Conservation (phyloP, 2,329 filamentous ascomycete species). For the Beauveria scarabaeidicola region DNA sequence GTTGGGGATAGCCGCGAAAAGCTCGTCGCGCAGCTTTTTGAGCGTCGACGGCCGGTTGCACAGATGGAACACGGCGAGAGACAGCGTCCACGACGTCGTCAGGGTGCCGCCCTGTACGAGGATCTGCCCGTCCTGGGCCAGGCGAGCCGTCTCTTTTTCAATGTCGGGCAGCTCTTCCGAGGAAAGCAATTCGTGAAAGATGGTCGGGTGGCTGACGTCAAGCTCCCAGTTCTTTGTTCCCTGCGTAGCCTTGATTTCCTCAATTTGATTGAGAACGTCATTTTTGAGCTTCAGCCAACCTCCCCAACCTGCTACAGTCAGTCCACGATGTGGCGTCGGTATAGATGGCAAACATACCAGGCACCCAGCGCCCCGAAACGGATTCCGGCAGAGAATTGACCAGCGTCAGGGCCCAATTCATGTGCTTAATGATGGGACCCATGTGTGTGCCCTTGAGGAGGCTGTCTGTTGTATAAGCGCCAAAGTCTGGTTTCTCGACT, state of each 20-base stretch:
- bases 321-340: constrained; percentile 13
- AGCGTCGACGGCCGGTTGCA: constrained; percentile 23
- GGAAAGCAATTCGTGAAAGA: constrained; percentile 27
- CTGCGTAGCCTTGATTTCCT: constrained; percentile 26
- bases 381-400: constrained; percentile 28
- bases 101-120: constrained; percentile 32
- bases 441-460: constrained; percentile 30
- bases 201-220: constrained; percentile 26
- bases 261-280: constrained; percentile 28
- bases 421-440: constrained; percentile 28
- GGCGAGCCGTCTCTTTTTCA: constrained; percentile 26
- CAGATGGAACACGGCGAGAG: constrained; percentile 28
- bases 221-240: constrained; percentile 25
- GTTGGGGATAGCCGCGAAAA: constrained; percentile 26
- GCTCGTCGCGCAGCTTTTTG: constrained; percentile 26
- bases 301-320: constrained; percentile 23
- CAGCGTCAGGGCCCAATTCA: constrained; percentile 26
- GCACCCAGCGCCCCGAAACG: constrained; percentile 26
- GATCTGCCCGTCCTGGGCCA: constrained; percentile 31
- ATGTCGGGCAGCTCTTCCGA: constrained; percentile 23
- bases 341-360: constrained; percentile 17
- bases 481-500: constrained; percentile 28
- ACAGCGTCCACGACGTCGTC: constrained; percentile 31
- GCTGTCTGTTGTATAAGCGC: constrained; percentile 27
- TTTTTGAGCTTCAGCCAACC: constrained; percentile 32